Conservation (phyloP, 2,329 filamentous ascomycete species). For the Neopestalotiopsis clavispora region DNA sequence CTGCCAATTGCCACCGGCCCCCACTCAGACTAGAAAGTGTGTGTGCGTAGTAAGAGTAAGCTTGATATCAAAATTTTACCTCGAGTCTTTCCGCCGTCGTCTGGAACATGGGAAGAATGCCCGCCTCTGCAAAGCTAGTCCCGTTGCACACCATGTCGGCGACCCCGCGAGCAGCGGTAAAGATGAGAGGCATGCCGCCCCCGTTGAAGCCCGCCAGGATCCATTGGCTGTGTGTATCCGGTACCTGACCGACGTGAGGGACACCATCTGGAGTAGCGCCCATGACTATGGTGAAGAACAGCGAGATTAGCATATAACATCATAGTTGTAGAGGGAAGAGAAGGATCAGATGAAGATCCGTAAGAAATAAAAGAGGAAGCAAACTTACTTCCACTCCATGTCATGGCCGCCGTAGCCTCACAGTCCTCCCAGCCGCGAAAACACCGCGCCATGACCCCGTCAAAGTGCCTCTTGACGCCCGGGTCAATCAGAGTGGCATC, state of each 20-base stretch:
- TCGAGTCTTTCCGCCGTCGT: slow-evolving; percentile 13
- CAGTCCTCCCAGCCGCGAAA: slow-evolving; percentile 17
- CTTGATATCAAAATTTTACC: background rate
- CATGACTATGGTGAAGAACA: slow-evolving; percentile 8
- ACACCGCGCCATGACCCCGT: slow-evolving; percentile 1
- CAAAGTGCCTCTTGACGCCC: slow-evolving; percentile 4
- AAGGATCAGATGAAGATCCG: no score
- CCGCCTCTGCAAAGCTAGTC: slow-evolving; percentile 1
- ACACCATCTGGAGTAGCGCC: background rate
- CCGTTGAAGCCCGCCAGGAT: slow-evolving; percentile 17
- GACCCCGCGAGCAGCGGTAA: background rate
- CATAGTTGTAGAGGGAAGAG: no score
- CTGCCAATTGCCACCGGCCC: no score
- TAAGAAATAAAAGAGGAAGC: background rate
- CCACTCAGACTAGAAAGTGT: background rate
- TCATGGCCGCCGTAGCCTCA: slow-evolving; percentile 7
- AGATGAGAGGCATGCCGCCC: slow-evolving; percentile 12
- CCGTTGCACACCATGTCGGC: slow-evolving; percentile 9
- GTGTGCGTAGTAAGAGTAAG: background rate
- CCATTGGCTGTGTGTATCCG: slow-evolving; percentile 4
- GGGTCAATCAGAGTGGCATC: slow-evolving; percentile 7
- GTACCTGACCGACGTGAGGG: slow-evolving; percentile 11
- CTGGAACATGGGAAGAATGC: slow-evolving; percentile 6
- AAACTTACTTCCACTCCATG: slow-evolving; percentile 14
- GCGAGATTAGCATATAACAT: background rate